Evolutionary conservation across 352 stramenopile genomes (phyloP).

Genomic region (Globisporangium recalcitrans): DNA sequence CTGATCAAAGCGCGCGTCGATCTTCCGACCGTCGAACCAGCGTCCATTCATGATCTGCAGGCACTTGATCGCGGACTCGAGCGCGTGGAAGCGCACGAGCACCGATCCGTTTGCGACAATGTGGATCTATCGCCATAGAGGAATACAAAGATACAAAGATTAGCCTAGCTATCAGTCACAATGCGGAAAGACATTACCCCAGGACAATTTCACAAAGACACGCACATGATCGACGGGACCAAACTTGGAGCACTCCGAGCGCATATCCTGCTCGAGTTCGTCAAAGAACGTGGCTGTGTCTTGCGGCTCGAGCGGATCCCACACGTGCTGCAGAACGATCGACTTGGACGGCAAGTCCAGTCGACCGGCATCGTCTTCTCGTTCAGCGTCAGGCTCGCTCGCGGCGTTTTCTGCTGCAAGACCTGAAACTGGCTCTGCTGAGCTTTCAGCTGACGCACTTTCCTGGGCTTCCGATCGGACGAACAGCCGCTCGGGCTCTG

Average conservation of each 20-base stretch:
- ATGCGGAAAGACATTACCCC: too few relatives aligned
- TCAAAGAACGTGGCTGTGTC: conserved; percentile 50
- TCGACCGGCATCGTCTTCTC: not conserved
- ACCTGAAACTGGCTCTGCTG: not conserved
- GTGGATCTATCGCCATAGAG: conserved; percentile 31
- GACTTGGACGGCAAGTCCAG: conserved; percentile 51
- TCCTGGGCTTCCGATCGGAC: not conserved
- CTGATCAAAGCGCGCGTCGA: conserved; percentile 59
- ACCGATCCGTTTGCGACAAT: conserved; percentile 59
- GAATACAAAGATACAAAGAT: not conserved
- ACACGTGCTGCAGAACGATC: conserved; percentile 55
- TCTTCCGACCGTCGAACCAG: conserved; percentile 73
- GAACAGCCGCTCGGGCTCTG: conserved; percentile 14
- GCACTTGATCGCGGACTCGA: conserved; percentile 60
- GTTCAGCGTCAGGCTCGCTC: not conserved
- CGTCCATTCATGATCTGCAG: conserved; percentile 71
- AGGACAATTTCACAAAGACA: not conserved
- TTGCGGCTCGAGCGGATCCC: conserved; percentile 50
- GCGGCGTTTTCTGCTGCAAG: not conserved
- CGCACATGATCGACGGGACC: conserved; percentile 51
- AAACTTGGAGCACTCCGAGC: conserved; percentile 61
- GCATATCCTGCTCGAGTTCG: conserved; percentile 80
- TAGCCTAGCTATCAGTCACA: not conserved
- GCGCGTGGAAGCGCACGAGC: conserved; percentile 47
- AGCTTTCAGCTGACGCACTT: not conserved